Evolutionary conservation across 495 filamentous ascomycete genomes (phyloP).

Genomic region (Annulohypoxylon nitens): DNA sequence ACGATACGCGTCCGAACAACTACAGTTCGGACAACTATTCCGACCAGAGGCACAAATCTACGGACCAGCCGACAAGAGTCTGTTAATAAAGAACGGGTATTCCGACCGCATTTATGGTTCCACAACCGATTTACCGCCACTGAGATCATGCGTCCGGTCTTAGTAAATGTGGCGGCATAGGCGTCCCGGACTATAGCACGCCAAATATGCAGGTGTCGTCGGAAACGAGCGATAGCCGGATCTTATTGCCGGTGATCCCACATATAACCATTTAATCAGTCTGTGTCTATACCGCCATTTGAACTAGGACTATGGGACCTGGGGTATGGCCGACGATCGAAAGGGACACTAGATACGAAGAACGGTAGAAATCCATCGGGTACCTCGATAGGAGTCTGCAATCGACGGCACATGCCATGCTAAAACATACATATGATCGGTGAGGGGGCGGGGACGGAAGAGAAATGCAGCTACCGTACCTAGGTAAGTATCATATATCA

Average conservation of each 20-base stretch:
- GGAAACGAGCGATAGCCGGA: conserved; percentile 37
- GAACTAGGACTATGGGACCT: conserved; percentile 18
- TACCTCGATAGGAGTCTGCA: conserved; percentile 34
- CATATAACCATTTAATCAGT: conserved; percentile 11
- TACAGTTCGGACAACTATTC: background rate
- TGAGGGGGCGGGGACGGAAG: conserved; percentile 16
- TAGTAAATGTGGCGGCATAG: conserved; percentile 4
- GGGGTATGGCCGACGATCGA: conserved; percentile 30
- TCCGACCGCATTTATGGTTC: conserved; percentile 20
- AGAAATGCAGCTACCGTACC: conserved; percentile 20
- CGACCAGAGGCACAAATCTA: conserved; percentile 18
- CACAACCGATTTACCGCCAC: conserved; percentile 21
- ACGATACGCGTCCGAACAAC: background rate
- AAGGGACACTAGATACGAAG: conserved; percentile 25
- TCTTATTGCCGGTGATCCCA: conserved; percentile 24
- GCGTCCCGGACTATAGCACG: conserved; percentile 13
- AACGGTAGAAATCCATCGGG: conserved; percentile 13
- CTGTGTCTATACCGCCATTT: conserved; percentile 44
- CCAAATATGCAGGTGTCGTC: conserved; percentile 26
- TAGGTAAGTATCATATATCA: conserved; percentile 13
- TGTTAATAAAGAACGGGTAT: conserved; percentile 10
- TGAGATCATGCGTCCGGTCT: conserved; percentile 22
- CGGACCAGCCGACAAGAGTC: conserved; percentile 7
- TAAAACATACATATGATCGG: conserved; percentile 27
- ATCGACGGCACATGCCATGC: conserved; percentile 33